Conservation (phyloP, 129 eudicot genomes). For the Helianthus tuberosus region DNA sequence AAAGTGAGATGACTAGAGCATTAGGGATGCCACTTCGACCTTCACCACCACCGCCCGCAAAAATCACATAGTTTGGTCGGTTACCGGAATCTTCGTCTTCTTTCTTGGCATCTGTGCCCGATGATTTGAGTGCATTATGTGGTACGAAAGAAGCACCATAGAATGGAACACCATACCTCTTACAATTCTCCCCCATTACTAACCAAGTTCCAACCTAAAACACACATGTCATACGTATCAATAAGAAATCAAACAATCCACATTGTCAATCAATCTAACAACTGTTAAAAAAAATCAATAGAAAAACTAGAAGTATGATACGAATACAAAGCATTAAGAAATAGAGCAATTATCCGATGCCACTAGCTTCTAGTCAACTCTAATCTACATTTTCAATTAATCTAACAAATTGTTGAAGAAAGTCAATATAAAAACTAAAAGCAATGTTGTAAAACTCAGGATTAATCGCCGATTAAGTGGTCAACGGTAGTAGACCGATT, state of each 20-base stretch:
- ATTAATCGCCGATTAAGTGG: too few relatives aligned
- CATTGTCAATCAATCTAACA: too few relatives aligned
- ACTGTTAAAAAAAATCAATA: too few relatives aligned
- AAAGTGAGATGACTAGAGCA: constrained; percentile 55
- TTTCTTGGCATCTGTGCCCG: constrained; percentile 5
- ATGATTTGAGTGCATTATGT: constrained; percentile 32
- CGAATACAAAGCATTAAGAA: neutral
- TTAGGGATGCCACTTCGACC: constrained; percentile 85
- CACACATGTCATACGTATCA: neutral
- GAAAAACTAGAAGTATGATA: too few relatives aligned
- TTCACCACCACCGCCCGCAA: constrained; percentile 96
- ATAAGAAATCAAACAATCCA: too few relatives aligned
- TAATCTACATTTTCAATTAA: too few relatives aligned
- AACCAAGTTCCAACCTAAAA: constrained; percentile 1
- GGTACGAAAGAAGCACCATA: constrained; percentile 83
- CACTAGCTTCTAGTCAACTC: neutral
- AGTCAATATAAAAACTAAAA: too few relatives aligned
- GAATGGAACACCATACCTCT: constrained; percentile 72
- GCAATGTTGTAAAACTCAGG: too few relatives aligned
- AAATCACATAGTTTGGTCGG: constrained; percentile 41
- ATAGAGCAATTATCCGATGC: neutral
- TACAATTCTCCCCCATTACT: constrained; percentile 27
- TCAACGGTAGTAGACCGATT: too few relatives aligned
- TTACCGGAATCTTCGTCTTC: constrained; percentile 15
- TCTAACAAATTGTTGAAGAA: too few relatives aligned